Evolutionary conservation across 495 filamentous ascomycete species (phyloP), one percentile per base, ranked within the genome.

Genomic region (Neurospora sp.): DNA sequence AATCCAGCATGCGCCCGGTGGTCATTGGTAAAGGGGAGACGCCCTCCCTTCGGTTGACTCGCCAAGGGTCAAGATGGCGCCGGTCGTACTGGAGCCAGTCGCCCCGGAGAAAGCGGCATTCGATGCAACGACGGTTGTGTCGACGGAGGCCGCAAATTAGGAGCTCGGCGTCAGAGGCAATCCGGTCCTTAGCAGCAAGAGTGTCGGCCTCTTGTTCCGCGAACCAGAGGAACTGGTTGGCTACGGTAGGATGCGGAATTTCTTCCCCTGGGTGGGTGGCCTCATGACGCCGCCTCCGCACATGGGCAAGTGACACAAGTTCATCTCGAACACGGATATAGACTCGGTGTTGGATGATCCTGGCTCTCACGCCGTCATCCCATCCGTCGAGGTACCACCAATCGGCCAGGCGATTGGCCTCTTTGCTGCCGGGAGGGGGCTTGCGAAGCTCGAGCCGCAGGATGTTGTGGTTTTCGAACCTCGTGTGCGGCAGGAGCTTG

Each of bases 391-490:
- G 39, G 4, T 59, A 68, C 27, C 75, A 72, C 77, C 76, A 79
- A n/a, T 75, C 76, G 2, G 77, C 75, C 12, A 53, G 35, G 12
- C 70, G 75, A 10, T 31, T 59, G 14, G 73, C 73, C 47, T 79
- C 73, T 16, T 18, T n/a, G 35, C 72, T 78, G 12, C 74, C 72
- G 0, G 72, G 76, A 7, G 73, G 74, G 1, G 78, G 78, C 39
- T 79, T 79, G 27, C 76, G 71, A 39, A 69, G 68, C 16, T 39
- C 47, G 3, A 73, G 73, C 8, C 72, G 41, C 35, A 76, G 59
- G 70, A 79, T 73, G 18, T 72, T 71, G 69, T 72, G 73, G 73
- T 78, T 76, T 70, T 73, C 71, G 42, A 79, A 79, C 73, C 70
- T 74, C 39, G 71, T 73, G 37, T 79, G 78, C 31, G 75, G 8